Conservation (phyloP, 257 asterid genomes). For the Nicotiana benthamiana region DNA sequence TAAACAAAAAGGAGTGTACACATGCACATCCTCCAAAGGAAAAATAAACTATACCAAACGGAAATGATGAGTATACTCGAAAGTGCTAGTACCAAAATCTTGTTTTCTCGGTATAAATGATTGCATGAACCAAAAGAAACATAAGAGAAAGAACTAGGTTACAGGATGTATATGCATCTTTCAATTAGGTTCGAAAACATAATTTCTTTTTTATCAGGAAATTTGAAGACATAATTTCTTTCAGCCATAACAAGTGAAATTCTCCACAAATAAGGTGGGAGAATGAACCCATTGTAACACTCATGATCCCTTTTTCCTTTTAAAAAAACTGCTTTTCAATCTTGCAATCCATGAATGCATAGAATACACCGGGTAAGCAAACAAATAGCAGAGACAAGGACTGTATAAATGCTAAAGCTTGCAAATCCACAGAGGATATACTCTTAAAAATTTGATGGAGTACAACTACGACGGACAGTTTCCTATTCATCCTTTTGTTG, state of each 20-base stretch:
- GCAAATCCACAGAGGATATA: neutral
- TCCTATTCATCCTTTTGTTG: neutral
- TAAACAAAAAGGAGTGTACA: neutral
- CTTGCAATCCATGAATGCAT: neutral
- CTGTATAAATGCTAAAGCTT: neutral
- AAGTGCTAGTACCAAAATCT: neutral
- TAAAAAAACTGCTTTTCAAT: too few relatives aligned
- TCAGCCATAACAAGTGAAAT: neutral
- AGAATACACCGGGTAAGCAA: neutral
- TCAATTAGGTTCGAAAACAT: neutral
- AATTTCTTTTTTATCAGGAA: too few relatives aligned
- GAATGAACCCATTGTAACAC: neutral
- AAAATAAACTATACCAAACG: neutral
- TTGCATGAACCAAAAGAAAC: neutral
- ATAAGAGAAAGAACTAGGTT: neutral
- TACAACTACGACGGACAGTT: neutral
- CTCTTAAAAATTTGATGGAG: neutral
- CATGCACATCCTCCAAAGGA: neutral
- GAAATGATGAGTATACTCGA: neutral
- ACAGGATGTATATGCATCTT: neutral
- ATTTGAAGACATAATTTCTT: neutral
- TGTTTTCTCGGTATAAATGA: neutral
- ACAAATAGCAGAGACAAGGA: neutral
- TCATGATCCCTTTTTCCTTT: neutral
- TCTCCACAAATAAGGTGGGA: neutral